phyloP scores from a whole-genome alignment of 139 green algal species.

The Spirogloea muscicola region DNA sequence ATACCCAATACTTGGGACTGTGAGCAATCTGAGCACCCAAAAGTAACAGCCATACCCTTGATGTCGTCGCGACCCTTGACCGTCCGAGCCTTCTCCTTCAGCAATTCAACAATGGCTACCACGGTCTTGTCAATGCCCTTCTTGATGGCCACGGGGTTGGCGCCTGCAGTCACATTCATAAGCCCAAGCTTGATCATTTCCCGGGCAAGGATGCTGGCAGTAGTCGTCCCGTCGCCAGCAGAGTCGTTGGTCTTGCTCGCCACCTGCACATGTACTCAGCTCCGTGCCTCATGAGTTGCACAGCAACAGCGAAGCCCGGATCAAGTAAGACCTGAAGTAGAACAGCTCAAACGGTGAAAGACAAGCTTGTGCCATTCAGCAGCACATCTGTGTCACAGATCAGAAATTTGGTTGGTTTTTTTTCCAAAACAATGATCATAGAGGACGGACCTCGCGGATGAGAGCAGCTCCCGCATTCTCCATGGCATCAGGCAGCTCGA shows the following conservation, averaged over 20 bases:
- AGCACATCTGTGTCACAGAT: no score
- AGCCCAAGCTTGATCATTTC: conserved; percentile 87
- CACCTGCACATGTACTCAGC: no score
- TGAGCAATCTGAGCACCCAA: no score
- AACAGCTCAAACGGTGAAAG: no score
- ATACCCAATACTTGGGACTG: no score
- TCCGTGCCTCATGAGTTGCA: no score
- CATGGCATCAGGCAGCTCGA: conserved; percentile 86
- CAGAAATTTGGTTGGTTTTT: no score
- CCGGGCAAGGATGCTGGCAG: conserved; percentile 86
- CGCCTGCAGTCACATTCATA: conserved; percentile 74
- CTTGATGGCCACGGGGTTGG: conserved; percentile 95
- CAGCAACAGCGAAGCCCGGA: no score
- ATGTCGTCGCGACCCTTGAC: conserved; percentile 89
- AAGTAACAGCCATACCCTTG: no score
- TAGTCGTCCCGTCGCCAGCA: conserved; percentile 95
- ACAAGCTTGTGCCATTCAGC: no score
- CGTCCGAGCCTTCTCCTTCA: conserved; percentile 74
- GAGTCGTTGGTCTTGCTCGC: conserved; percentile 93
- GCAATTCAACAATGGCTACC: conserved; percentile 74
- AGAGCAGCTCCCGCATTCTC: conserved; percentile 96
- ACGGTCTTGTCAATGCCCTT: conserved; percentile 94
- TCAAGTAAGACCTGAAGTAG: no score
- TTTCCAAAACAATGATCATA: no score
- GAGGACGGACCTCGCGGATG: conserved; percentile 88